Conservation (phyloP, 108 stramenopile species). For the Skeletonema tropicum region DNA sequence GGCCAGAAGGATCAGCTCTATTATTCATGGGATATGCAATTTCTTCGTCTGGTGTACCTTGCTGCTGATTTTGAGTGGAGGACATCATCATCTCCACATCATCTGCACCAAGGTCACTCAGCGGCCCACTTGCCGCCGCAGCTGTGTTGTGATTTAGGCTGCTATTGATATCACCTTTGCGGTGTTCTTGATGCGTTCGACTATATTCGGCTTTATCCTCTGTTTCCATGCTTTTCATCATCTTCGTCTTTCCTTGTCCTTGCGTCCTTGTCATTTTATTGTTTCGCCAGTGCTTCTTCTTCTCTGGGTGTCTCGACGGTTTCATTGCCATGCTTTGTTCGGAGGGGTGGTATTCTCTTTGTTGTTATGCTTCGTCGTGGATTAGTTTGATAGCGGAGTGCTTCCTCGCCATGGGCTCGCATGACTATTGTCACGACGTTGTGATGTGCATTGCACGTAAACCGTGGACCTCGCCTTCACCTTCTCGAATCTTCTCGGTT, state of each 20-base stretch:
- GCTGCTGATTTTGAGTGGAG: background rate
- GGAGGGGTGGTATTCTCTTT: background rate
- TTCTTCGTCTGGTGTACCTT: background rate
- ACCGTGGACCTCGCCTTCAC: too few species aligned
- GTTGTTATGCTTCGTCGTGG: background rate
- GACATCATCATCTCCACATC: background rate
- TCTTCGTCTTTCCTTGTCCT: background rate
- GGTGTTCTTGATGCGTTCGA: background rate
- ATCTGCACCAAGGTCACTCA: background rate
- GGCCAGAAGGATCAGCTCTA: background rate
- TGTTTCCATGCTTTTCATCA: background rate
- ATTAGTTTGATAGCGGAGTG: too few species aligned
- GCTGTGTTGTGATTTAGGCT: background rate
- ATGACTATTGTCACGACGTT: too few species aligned
- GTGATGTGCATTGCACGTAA: too few species aligned
- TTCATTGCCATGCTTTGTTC: background rate
- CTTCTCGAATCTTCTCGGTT: too few species aligned
- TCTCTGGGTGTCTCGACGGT: background rate
- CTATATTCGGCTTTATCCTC: background rate
- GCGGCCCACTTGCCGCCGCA: background rate
- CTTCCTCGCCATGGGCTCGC: too few species aligned
- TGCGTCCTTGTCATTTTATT: background rate
- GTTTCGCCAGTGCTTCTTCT: background rate
- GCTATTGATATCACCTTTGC: background rate
- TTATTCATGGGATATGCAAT: background rate